Base-by-base conservation (phyloP, 2,329 filamentous ascomycete species). In the Colletotrichum higginsianum region DNA sequence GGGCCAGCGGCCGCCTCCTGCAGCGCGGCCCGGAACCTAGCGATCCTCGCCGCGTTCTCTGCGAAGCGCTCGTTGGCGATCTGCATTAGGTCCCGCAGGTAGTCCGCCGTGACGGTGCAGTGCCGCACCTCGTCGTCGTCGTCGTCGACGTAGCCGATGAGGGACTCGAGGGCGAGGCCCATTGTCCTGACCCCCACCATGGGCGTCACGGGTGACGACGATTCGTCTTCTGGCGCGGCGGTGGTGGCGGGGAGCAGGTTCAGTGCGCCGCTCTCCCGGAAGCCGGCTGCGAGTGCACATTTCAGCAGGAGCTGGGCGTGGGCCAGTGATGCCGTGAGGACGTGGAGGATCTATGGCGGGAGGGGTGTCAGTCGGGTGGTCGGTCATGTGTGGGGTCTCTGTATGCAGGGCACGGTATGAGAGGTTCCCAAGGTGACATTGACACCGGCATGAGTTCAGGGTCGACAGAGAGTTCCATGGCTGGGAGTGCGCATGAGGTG, bases 131-230 rank as follows among this genome's bases (percentile, higher is more conserved):
- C 79, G 7, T 78, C 40, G 5, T 84, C 79, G 8, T 78, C 79
- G 9, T 78, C 46, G 4, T 75, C 71, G 63, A 84, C 73, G 23
- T 87, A 80, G 0, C 94, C 96, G 42, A 98, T 87, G 35, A 98
- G 87, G 1, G 93, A 94, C 82, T 97, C 94, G 73, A 98, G 90
- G 0, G 90, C 89, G 2, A 98, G 86, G 0, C 95, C 95, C 80
- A 94, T 93, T 6, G 94, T 95, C 21, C 96, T 90, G 42, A 98
- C 90, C 3, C 93, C 96, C 3, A 98, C 93, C 80, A 98, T 93
- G 2, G 94, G 94, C 21, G 80, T 87, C 5, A 80, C 74, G 13
- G 70, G 35, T 1, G 46, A 75, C 0, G 80, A 73, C 3, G 83
- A 80, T 21, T 82, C 80, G 15, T 80, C 79, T 21, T 55, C 21